Percentiles rank a stretch among this genome's conserved stretches.
Conservation (phyloP, 352 stramenopile species). For the Phytophthora palmivora region DNA sequence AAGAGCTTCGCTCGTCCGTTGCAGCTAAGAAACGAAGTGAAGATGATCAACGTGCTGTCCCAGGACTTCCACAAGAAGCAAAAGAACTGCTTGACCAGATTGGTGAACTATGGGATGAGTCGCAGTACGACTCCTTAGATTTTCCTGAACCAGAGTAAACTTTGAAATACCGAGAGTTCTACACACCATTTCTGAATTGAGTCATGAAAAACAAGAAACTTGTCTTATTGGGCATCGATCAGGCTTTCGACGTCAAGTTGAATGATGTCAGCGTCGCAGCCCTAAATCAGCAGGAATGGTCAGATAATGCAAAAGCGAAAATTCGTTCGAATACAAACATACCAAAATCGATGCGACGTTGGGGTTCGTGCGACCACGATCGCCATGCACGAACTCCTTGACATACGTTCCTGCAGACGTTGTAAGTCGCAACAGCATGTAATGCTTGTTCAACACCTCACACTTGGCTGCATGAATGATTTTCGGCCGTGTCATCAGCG, state of each 20-base stretch:
- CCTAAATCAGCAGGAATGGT: conserved; percentile 54
- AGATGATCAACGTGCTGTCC: conserved; percentile 7
- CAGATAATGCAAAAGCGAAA: conserved; percentile 6
- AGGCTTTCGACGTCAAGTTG: conserved; percentile 96
- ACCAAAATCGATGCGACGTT: conserved; percentile 93
- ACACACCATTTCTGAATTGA: conserved; percentile 26
- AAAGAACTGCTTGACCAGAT: conserved; percentile 67
- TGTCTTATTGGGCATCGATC: conserved; percentile 63
- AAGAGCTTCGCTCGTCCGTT: conserved; percentile 32
- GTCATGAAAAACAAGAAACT: conserved; percentile 3
- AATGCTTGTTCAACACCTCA: conserved; percentile 95
- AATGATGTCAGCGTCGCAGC: conserved; percentile 95
- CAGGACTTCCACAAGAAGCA: conserved; percentile 37
- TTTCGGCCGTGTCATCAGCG: conserved; percentile 93
- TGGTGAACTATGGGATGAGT: conserved; percentile 83
- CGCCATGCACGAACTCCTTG: conserved; percentile 99
- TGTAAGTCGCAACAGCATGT: conserved; percentile 95
- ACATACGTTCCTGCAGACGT: conserved; percentile 98
- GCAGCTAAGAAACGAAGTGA: conserved; percentile 5
- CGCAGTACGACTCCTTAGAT: conserved; percentile 77
- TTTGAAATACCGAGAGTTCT: background rate
- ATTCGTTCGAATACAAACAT: conserved; percentile 17
- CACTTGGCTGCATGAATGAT: conserved; percentile 89
- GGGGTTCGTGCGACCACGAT: conserved; percentile 97
- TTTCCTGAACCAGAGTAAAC: conserved; percentile 50